Base-by-base conservation (phyloP, 805 yeast genomes). In the Candida coleopterorum region DNA sequence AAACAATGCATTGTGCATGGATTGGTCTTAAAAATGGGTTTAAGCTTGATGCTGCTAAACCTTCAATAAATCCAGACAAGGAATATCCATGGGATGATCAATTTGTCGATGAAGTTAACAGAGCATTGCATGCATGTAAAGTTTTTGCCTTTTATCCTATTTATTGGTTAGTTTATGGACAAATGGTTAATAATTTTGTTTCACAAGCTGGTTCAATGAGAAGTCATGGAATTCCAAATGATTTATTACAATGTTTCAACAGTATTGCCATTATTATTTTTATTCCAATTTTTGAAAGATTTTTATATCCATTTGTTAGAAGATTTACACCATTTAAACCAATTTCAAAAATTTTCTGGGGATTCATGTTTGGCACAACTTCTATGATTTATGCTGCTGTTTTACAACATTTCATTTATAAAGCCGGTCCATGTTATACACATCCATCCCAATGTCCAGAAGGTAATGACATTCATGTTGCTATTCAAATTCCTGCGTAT, bases 351-450 rank as follows among this genome's bases (percentile, higher is more conserved):
- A 84, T 85, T 44, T 69, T 72, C 56, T 68, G 65, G 48, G 93
- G 94, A 11, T 84, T 83, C 67, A 58, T 79, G 56, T 69, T 79
- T 42, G 85, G 77, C 35, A 50, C 83, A 8, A 55, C 68, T 29
- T 70, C 89, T 32, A 82, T 82, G 88, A 72, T 75, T 21, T 82
- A 81, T 55, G 85, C 88, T 32, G 85, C 87, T 16, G 80, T 83
- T 33, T 70, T 81, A 49, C 94, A 85, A 62, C 74, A 79, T 52
- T 68, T 68, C 53, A 77, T 85, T 43, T 85, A 84, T 62, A 56
- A 61, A 30, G 65, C 84, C 2, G 87, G 85, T 17, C 90, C 93
- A 43, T 82, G 89, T 69, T 82, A 76, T 52, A 75, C 79, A 40
- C 46, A 55, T 44, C 88, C 89, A 34, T 57, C 68, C 46, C 61